Percentiles rank a stretch among this genome's conserved stretches.
These are phyloP conservation scores for Pichia manshurica DNA, from an alignment of 805 yeast species.

Conservation along the genomic window DNA sequence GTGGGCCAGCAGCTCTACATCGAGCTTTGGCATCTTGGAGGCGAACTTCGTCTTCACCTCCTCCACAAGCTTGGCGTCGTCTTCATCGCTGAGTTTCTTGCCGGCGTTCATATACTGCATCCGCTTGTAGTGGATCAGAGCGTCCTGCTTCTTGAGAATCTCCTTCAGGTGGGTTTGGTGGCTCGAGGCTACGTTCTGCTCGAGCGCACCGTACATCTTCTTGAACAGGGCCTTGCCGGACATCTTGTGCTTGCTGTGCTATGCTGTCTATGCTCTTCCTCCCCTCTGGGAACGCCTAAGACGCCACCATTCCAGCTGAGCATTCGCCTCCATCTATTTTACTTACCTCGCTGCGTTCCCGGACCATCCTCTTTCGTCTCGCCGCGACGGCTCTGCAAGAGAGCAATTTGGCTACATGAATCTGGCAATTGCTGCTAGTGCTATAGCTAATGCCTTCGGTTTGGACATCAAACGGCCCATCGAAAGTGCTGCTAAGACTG, in stretches of 20 bases:
- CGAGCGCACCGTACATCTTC: conserved; percentile 36
- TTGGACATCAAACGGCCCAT: no score
- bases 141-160: conserved; percentile 38
- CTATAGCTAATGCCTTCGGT: no score
- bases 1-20: conserved; percentile 23
- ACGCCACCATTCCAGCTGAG: neutral
- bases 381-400: no score
- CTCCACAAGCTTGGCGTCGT: conserved; percentile 31
- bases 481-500: no score
- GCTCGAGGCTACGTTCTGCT: conserved; percentile 32
- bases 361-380: neutral
- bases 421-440: no score
- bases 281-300: neutral
- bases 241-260: conserved; percentile 14
- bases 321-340: no score
- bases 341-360: no score
- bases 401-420: no score
- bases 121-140: conserved; percentile 44
- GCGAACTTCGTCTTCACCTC: conserved; percentile 29
- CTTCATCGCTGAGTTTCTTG: conserved; percentile 27
- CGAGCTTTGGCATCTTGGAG: conserved; percentile 27
- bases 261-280: neutral
- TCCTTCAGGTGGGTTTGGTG: conserved; percentile 36
- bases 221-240: conserved; percentile 23
- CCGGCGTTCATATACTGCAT: conserved; percentile 39